phyloP scores from a whole-genome alignment of 768 basidiomycete genomes.

The Xerocomellus amylosporus region DNA sequence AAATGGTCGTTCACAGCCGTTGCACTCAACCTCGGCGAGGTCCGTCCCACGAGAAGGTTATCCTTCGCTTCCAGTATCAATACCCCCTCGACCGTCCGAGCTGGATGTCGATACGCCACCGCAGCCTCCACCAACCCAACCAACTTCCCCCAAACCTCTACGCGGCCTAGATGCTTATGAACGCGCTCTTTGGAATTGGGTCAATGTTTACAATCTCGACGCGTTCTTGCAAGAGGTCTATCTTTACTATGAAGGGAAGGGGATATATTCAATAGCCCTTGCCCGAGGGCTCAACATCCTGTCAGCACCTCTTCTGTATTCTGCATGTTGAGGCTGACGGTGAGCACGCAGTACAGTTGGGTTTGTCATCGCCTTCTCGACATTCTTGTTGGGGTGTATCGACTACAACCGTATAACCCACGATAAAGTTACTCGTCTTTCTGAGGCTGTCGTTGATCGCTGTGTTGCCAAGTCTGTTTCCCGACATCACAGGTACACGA shows the following conservation, averaged over 20 bases:
- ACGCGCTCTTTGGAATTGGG: conserved; percentile 97
- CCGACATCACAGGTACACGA: not conserved
- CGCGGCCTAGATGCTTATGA: conserved; percentile 81
- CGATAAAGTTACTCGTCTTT: conserved; percentile 63
- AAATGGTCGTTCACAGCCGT: conserved; percentile 46
- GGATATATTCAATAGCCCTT: conserved; percentile 92
- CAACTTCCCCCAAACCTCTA: conserved; percentile 43
- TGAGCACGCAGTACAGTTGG: conserved; percentile 76
- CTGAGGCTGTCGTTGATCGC: conserved; percentile 75
- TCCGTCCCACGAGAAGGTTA: conserved; percentile 39
- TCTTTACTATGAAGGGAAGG: conserved; percentile 94
- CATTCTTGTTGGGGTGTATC: conserved; percentile 91
- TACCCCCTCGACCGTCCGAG: conserved; percentile 66
- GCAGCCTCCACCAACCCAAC: conserved; percentile 20
- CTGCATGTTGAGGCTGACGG: conserved; percentile 21
- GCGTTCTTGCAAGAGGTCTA: conserved; percentile 95
- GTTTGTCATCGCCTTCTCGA: conserved; percentile 98
- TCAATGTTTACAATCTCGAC: conserved; percentile 97
- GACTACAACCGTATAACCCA: conserved; percentile 82
- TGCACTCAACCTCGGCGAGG: conserved; percentile 49
- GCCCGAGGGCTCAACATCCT: conserved; percentile 89
- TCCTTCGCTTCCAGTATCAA: conserved; percentile 41
- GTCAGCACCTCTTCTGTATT: conserved; percentile 52
- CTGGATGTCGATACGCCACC: conserved; percentile 41
- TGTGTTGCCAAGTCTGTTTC: conserved; percentile 78